Conservation (phyloP, 2,329 filamentous ascomycete species). For the Cytospora schulzeri region DNA sequence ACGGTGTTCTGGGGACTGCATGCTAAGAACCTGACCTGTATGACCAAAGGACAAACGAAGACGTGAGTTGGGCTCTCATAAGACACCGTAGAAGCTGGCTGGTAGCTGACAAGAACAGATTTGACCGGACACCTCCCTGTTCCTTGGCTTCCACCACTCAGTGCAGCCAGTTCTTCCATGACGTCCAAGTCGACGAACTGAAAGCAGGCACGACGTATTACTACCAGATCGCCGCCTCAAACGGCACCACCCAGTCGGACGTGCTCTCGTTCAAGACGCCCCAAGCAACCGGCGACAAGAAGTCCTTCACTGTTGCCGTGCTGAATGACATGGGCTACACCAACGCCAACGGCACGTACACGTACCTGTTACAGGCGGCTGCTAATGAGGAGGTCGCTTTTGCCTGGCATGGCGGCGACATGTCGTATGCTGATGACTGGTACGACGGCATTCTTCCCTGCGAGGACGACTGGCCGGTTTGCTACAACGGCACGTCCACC, state of each 20-base stretch:
- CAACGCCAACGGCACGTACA: conserved; percentile 51
- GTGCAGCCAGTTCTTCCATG: conserved; percentile 55
- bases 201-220: conserved; percentile 50
- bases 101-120: conserved; percentile 35
- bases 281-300: conserved; percentile 44
- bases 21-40: conserved; percentile 38
- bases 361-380: conserved; percentile 43
- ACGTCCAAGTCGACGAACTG: conserved; percentile 47
- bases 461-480: conserved; percentile 49
- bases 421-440: conserved; percentile 55
- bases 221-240: conserved; percentile 51
- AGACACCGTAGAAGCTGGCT: background rate
- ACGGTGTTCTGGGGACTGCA: conserved; percentile 46
- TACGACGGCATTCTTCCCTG: conserved; percentile 53
- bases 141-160: conserved; percentile 48
- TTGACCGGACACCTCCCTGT: conserved; percentile 54
- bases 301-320: conserved; percentile 48
- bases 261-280: conserved; percentile 50
- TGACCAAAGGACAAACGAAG: conserved; percentile 42
- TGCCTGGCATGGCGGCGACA: conserved; percentile 55
- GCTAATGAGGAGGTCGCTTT: conserved; percentile 48
- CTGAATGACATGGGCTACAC: conserved; percentile 58
- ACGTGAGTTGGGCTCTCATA: conserved; percentile 39
- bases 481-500: conserved; percentile 52
- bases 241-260: conserved; percentile 51